phyloP scores from a whole-genome alignment of 139 green algal species.

The Chlamydomonas sp. region DNA sequence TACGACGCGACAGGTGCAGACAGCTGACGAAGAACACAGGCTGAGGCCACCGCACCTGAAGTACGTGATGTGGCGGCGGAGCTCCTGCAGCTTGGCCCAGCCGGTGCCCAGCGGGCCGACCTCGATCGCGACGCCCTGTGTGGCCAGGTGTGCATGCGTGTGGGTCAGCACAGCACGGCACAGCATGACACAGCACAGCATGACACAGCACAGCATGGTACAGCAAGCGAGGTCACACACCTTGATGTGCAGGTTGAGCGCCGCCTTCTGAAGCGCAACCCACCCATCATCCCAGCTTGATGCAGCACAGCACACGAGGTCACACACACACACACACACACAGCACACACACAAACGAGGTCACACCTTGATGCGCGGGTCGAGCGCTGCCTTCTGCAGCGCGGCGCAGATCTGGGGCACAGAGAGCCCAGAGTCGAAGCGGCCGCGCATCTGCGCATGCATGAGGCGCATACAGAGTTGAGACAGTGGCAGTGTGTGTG shows the following conservation, averaged over 20 bases:
- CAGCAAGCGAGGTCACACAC: too few species aligned
- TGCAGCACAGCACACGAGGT: neutral
- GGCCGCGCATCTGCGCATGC: slow-evolving; percentile 9
- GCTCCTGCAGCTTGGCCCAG: slow-evolving; percentile 70
- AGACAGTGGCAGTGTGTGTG: too few species aligned
- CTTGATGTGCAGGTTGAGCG: slow-evolving; percentile 71
- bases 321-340: slow-evolving; percentile 11
- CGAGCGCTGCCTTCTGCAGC: slow-evolving; percentile 78
- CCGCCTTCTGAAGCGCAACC: slow-evolving; percentile 73
- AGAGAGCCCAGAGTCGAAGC: slow-evolving; percentile 22
- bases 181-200: neutral
- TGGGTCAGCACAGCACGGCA: neutral
- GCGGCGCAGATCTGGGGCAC: slow-evolving; percentile 44
- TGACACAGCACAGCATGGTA: neutral
- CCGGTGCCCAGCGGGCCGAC: slow-evolving; percentile 63
- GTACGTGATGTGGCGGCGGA: slow-evolving; percentile 52
- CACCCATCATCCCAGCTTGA: too few species aligned
- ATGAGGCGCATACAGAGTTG: too few species aligned
- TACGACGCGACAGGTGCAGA: too few species aligned
- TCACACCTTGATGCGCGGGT: slow-evolving; percentile 73
- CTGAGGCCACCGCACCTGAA: too few species aligned
- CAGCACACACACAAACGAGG: too few species aligned
- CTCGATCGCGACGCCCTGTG: slow-evolving; percentile 74
- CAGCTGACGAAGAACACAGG: slow-evolving; percentile 9
- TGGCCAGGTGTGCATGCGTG: neutral